Evolutionary conservation across 139 green algal genomes (phyloP).

Genomic region (Spirogloea muscicola): DNA sequence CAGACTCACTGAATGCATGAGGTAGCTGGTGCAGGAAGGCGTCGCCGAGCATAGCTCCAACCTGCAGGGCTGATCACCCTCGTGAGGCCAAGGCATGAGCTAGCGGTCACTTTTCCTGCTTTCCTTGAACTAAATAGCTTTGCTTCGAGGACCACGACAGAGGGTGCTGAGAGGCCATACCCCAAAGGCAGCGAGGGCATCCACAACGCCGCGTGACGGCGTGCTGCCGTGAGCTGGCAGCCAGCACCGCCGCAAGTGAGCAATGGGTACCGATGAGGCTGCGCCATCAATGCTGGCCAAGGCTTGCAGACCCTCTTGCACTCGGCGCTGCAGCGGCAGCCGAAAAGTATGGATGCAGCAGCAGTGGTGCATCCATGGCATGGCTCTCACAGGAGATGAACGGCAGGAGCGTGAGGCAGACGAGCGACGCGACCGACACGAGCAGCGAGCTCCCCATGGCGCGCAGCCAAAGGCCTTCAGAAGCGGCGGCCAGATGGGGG

Average conservation of each 20-base stretch:
- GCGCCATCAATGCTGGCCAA: background rate
- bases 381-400: conserved; percentile 15
- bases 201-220: conserved; percentile 8
- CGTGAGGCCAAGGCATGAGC: background rate
- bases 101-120: background rate
- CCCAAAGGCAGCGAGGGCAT: conserved; percentile 20
- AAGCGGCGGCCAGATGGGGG: too few species aligned
- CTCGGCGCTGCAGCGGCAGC: background rate
- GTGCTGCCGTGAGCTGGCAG: background rate
- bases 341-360: background rate
- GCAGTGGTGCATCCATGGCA: background rate
- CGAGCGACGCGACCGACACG: conserved; percentile 19
- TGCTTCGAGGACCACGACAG: background rate
- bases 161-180: background rate
- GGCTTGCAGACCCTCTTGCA: background rate
- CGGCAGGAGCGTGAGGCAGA: conserved; percentile 23
- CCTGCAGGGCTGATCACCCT: background rate
- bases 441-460: conserved; percentile 29
- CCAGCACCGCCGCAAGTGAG: background rate
- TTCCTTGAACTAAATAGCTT: background rate
- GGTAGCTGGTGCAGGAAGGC: conserved; percentile 48
- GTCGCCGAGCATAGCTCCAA: conserved; percentile 42
- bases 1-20: conserved; percentile 34
- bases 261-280: background rate
- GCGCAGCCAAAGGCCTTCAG: conserved; percentile 20